Evolutionary conservation across 208 protist species (phyloP), one percentile per base, ranked within the genome.

Genomic region (Borovskyia barvae): DNA sequence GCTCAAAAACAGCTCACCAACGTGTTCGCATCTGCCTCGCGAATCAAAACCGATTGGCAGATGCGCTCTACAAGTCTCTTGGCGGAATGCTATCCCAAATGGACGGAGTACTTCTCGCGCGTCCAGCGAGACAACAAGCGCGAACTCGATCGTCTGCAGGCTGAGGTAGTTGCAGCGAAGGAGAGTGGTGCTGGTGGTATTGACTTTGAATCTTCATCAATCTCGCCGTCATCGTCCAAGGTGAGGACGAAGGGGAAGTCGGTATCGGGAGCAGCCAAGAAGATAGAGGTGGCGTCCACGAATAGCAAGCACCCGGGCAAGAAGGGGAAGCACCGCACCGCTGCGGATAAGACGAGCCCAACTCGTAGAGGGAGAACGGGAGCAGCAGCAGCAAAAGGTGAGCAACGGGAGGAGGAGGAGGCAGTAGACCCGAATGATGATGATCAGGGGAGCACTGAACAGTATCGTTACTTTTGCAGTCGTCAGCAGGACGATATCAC

Each of bases 1-100:
- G 78, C 82, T 5, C 87, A 94, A 69, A 94, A 94, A 58, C 75
- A 87, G 56, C 60, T 94, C 17, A 91, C 87, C 5, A 94, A 88
- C 56, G 87, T 92, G 15, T 94, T 94, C 53, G 66, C 87, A 5
- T 72, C 80, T 4, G 65, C 80, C 11, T 77, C 81, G n/a, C 78
- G 87, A 5, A 83, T 92, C 32, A 49, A 87, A 47, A 94, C 74
- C 9, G 87, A 94, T 43, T 94, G 87, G 85, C 76, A 82, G 63
- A 73, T 88, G 74, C 84, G 87, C 11, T 51, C 56, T 29, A 80
- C 77, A 0, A 86, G 87, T 3, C 75, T 86, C 47, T 73, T 94
- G 11, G 58, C 72, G 26, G 80, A 81, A 64, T 68, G 58, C 20
- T 66, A 80, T 29, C 75, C 66, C 0, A 74, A 77, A 49, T 94